Base-by-base conservation (phyloP, 345 rosid genomes). In the Hevea brasiliensis region DNA sequence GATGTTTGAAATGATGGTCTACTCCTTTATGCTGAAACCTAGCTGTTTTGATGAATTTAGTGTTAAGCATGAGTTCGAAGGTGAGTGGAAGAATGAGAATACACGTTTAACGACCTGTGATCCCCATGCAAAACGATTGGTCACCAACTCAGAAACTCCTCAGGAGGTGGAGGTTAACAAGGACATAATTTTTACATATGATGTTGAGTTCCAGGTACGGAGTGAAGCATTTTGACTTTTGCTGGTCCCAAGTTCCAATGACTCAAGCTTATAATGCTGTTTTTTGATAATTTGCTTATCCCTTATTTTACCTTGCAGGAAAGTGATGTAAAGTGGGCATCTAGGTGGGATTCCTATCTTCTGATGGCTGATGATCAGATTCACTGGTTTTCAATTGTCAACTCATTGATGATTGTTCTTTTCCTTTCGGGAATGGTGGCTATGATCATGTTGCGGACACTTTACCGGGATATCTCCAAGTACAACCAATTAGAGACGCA, bases 371-470 rank as follows among this genome's bases (percentile, higher is more conserved):
- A 94, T 75, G 96, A 92, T 82, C 94, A 94, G 81, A 94, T 94
- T 68, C 97, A 94, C 70, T 94, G 98, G 97, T 92, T 94, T 82
- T 94, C 97, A 0, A 87, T 94, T 3, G 90, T 94, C 69, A 94
- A 94, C 71, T 94, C 98, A 0, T 81, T 92, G 87, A 94, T 92
- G 96, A 92, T 94, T 72, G 94, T 94, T 65, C 91, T 94, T 70
- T 92, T 94, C 89, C 97, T 94, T 57, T 92, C 97, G 0, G 98
- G 98, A 14, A 94, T 94, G 97, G 90, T 94, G 79, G 98, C 98
- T 47, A 94, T 94, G 98, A 94, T 92, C 71, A 94, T 94, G 98
- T 66, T 94, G 69, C 84, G 97, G 58, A 94, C 96, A 5, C 97
- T 94, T 56, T 92, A 89, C 76, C 86, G 94, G 18, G 98, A 94